phyloP scores from a whole-genome alignment of 2,329 filamentous ascomycete genomes.

The Penicillium hesseltinei region DNA sequence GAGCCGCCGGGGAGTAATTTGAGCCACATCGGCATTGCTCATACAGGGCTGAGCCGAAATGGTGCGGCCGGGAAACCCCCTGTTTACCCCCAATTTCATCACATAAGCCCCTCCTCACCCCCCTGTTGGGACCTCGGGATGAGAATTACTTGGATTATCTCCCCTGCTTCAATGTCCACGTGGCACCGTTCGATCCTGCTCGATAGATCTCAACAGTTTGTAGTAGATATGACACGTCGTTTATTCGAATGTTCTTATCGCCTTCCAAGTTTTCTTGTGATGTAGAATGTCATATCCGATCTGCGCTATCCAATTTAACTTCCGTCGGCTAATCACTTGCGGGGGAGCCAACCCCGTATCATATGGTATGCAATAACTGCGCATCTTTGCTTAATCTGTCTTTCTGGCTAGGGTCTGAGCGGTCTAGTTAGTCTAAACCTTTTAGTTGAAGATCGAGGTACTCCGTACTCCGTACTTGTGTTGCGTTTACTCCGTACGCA shows the following conservation, averaged over 20 bases:
- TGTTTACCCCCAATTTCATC: not conserved
- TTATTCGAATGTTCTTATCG: slow-evolving; percentile 4
- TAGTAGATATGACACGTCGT: not conserved
- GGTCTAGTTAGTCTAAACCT: not conserved
- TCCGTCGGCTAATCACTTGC: not conserved
- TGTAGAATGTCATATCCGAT: slow-evolving; percentile 1
- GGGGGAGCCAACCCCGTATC: slow-evolving; percentile 4
- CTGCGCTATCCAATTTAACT: slow-evolving; percentile 8
- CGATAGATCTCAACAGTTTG: slow-evolving; percentile 6
- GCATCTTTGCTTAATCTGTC: slow-evolving; percentile 5
- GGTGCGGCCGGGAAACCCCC: not conserved
- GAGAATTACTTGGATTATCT: not conserved
- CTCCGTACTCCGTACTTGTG: not conserved
- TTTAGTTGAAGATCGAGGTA: not conserved
- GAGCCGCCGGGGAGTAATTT: not conserved
- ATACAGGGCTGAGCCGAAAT: slow-evolving; percentile 9
- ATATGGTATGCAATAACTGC: not conserved
- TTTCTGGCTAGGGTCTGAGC: not conserved
- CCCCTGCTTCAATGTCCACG: slow-evolving; percentile 1
- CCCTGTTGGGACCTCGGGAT: not conserved
- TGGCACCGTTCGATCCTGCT: slow-evolving; percentile 2
- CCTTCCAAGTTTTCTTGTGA: not conserved
- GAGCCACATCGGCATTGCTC: not conserved
- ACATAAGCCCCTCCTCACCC: not conserved
- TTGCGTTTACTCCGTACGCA: not conserved